Base-by-base conservation (phyloP, 768 basidiomycete species). In the Arthromyces matolae region DNA sequence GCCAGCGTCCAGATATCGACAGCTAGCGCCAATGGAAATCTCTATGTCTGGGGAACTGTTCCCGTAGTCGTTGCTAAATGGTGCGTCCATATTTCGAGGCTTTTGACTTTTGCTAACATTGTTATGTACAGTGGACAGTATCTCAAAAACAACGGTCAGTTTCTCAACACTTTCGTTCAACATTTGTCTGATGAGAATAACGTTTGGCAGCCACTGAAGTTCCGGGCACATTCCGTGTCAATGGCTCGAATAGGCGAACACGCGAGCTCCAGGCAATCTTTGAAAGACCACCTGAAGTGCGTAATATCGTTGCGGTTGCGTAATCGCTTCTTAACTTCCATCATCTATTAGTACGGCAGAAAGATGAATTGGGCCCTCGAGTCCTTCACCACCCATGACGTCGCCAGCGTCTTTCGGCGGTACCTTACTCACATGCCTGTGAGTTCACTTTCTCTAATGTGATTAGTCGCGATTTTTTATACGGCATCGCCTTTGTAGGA, bases 61-160 rank as follows among this genome's bases (percentile, higher is more conserved):
- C 95, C 95, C 8, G 91, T 97, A 33, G 93, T 97, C 43, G 95
- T 99, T 33, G 95, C 95, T 37, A 97, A 96, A 70, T 97, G 93
- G 91, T 92, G 58, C 60, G 84, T 56, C 28, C 72, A n/a, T 69
- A 44, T 38, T 52, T 6, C 37, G 38, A 8, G 27, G 24, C n/a
- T 33, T 38, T 51, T 36, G 42, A 33, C 25, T 31, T 29, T 23
- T 25, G 43, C 49, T 12, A 18, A 42, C n/a, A 37, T n/a, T 14
- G 8, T 31, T 42, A 19, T 18, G 19, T 23, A 8, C 54, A 94
- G 93, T 61, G 95, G 95, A 4, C 69, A 95, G 36, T 88, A 93
- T 71, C 81, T 99, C 49, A 99, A 99, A 64, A 92, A 95, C 69
- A 88, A 89, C 55, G 91, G 91, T 92, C 49, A 47, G 71, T 60